Evolutionary conservation across 495 filamentous ascomycete genomes (phyloP).

Genomic region (Aspergillus bertholletiae): DNA sequence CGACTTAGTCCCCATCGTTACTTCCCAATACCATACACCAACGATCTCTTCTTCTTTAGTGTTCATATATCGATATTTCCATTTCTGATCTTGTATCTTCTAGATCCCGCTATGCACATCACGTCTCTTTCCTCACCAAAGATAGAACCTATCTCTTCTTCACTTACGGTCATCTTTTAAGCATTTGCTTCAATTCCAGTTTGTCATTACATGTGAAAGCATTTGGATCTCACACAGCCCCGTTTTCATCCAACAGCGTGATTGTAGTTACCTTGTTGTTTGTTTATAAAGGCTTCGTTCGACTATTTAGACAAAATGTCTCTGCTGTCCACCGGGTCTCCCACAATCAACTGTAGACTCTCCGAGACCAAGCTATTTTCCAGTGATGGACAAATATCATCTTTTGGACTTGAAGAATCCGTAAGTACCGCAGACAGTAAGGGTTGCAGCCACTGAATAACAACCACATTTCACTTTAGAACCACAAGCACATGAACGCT

Average conservation of each 20-base stretch:
- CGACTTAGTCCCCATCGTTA: conserved; percentile 7
- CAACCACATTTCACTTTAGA: conserved; percentile 10
- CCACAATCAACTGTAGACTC: conserved; percentile 19
- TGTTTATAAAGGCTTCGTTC: too few species aligned
- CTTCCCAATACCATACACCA: conserved; percentile 13
- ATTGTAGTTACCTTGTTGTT: conserved; percentile 1
- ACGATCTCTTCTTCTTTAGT: conserved; percentile 5
- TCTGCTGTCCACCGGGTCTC: conserved; percentile 21
- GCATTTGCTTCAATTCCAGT: conserved; percentile 14
- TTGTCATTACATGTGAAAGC: conserved; percentile 23
- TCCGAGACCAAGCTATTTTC: conserved; percentile 16
- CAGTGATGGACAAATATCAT: conserved; percentile 12
- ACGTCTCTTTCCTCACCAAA: conserved; percentile 3
- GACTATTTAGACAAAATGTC: conserved; percentile 26
- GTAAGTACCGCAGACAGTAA: conserved; percentile 19
- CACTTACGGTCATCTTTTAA: conserved; percentile 18
- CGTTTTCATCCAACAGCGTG: conserved; percentile 8
- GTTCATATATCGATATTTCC: neutral
- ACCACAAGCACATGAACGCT: conserved; percentile 24
- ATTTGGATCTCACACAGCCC: conserved; percentile 24
- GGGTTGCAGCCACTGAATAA: neutral
- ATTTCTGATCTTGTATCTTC: conserved; percentile 16
- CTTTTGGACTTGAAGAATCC: conserved; percentile 22
- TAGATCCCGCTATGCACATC: conserved; percentile 25
- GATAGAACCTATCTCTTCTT: conserved; percentile 9